Evolutionary conservation across 768 basidiomycete species (phyloP), one percentile per base, ranked within the genome.

Genomic region (Collybia nuda): DNA sequence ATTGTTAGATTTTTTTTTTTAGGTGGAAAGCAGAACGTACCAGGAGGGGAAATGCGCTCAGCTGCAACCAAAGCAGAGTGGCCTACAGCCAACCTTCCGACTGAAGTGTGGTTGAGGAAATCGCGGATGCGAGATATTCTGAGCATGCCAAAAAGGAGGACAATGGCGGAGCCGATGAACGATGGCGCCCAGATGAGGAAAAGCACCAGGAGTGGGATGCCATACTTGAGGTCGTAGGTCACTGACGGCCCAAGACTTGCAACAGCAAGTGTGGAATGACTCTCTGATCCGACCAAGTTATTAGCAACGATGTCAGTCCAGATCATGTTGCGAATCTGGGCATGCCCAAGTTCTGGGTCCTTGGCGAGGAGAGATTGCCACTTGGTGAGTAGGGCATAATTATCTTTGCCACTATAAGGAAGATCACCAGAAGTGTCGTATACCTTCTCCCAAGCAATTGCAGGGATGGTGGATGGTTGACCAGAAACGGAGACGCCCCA

Each of bases 221-320:
- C 51, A 23, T 55, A 57, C 22, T 44, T 51, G 23, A 56, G 11
- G 15, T 59, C 50, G 9, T 59, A 58, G 2, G 54, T 28, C 6
- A 52, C 21, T 2, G 54, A 4, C 6, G 51, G 29, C 2, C 52
- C 48, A 12, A 50, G 45, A 15, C 46, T 41, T 15, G 35, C 45
- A 23, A 59, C 47, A 7, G 45, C 26, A 19, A 59, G 47, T 6
- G 19, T 47, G 8, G 48, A 23, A 29, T 46, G 35, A 1, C 52
- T 39, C 21, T 51, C 48, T 6, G 32, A 51, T 1, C 57, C 57
- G 8, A 56, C 8, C 15, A 58, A 12, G 39, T 44, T 58, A 32
- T 58, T 58, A 6, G 55, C 57, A 40, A 59, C 44, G 24, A 59
- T 43, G 37, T 59, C 57, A 21, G 57, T 59, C 57, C 57, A 59